phyloP scores from a whole-genome alignment of 2,329 filamentous ascomycete genomes.

The Aurifilum marmelostoma region DNA sequence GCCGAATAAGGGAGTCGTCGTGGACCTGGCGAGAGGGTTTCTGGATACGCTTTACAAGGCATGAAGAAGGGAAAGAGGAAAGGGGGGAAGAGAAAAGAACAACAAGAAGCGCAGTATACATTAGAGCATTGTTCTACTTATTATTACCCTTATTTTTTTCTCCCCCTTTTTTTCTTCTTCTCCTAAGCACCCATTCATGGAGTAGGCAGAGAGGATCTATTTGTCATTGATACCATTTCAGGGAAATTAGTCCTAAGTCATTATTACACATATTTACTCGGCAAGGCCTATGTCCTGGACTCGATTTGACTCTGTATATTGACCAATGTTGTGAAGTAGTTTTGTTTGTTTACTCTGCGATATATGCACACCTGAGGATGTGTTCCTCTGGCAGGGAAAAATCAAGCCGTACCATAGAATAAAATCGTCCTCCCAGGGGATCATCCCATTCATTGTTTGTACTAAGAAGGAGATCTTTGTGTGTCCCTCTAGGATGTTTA shows the following conservation, averaged over 20 bases:
- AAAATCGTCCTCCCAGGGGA: no score
- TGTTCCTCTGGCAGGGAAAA: no score
- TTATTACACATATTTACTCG: neutral
- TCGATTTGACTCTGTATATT: neutral
- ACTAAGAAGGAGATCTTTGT: neutral
- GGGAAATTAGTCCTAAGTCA: neutral
- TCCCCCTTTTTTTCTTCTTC: no score
- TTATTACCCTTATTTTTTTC: no score
- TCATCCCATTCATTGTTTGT: neutral
- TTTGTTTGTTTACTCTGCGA: no score
- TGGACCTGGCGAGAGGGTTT: constrained; percentile 87
- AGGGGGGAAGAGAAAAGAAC: neutral
- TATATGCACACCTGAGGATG: no score
- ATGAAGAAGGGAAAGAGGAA: constrained; percentile 43
- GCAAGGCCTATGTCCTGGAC: neutral
- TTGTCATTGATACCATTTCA: neutral
- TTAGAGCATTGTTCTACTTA: neutral
- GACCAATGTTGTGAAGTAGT: neutral
- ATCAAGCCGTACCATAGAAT: no score
- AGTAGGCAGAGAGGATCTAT: neutral
- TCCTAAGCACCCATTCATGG: neutral
- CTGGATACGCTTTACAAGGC: constrained; percentile 92
- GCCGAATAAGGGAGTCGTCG: constrained; percentile 94
- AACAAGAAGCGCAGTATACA: neutral
- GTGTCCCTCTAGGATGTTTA: neutral